Evolutionary conservation across 371 early-diverging fungal genomes (phyloP), one percentile per base, ranked within the genome.

Genomic region (Syncephalastrum sp.): DNA sequence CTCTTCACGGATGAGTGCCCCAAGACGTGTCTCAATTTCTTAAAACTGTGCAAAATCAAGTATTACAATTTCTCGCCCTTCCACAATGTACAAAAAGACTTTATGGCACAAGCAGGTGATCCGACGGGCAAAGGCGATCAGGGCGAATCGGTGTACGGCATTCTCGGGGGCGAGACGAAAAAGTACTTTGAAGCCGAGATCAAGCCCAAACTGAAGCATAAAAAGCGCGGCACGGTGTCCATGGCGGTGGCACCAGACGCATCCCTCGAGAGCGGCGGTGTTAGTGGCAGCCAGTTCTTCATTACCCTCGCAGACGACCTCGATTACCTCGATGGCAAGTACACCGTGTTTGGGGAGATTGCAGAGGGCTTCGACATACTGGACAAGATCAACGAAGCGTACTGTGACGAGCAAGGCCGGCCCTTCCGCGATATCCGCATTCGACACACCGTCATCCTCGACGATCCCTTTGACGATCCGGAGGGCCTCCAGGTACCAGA

Each of bases 261-360:
- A 6, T 60, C 68, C 5, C 61, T 70, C 3, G 76, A 73, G 29
- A 64, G 67, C 25, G 70, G 79, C 0, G 81, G 81, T n/a, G 78
- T 84, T 0, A 86, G 83, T 54, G 86, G 87, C 8, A 94, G 95
- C 41, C 99, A 99, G 74, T 99, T 99, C 65, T 98, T 99, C 59
- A 93, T 99, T 51, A 97, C 99, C 0, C 74, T 97, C 33, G 82
- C 80, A 1, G 94, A 96, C 25, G 72, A 75, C 46, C 68, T 97
- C 15, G 91, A 91, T 48, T 96, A 95, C 67, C 77, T 99, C 33
- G 96, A 99, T 69, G 95, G 94, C n/a, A 91, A 92, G 62, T 96
- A 97, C 53, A 93, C 96, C 8, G 89, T 98, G 17, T 96, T 99
- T 86, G 99, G 99, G 0, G 77, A 90, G 55, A 93, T 99, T 1